Evolutionary conservation across 2,329 filamentous ascomycete species (phyloP).

Genomic region (Alternaria angustiovoidea): DNA sequence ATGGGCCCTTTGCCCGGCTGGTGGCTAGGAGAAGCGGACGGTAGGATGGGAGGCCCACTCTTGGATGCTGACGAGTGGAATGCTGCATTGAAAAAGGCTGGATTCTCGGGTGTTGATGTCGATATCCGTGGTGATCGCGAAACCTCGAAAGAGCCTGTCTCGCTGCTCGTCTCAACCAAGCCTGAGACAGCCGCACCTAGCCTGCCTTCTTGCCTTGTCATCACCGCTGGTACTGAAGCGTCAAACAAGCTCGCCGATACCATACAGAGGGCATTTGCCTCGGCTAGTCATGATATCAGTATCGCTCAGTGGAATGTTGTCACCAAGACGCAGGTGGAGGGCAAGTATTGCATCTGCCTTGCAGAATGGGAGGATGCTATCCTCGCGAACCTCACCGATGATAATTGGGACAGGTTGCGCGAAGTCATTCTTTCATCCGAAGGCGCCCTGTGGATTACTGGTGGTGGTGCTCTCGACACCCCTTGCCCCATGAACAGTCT

Average conservation of each 20-base stretch:
- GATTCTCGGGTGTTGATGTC: slow-evolving; percentile 15
- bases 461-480: slow-evolving; percentile 11
- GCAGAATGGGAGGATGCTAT: slow-evolving; percentile 9
- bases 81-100: slow-evolving; percentile 7
- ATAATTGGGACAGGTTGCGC: slow-evolving; percentile 5
- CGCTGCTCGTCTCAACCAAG: slow-evolving; percentile 13
- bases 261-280: background rate
- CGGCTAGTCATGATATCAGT: background rate
- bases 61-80: slow-evolving; percentile 10
- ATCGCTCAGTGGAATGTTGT: slow-evolving; percentile 3
- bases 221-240: slow-evolving; percentile 2
- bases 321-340: background rate
- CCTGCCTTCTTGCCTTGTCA: slow-evolving; percentile 4
- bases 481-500: slow-evolving; percentile 10
- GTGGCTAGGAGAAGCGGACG: background rate
- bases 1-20: background rate
- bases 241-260: background rate
- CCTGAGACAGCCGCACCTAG: background rate
- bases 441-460: slow-evolving; percentile 13
- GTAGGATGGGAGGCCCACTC: slow-evolving; percentile 8
- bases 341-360: slow-evolving; percentile 14
- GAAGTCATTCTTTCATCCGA: slow-evolving; percentile 11
- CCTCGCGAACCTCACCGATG: slow-evolving; percentile 11
- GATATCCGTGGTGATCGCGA: slow-evolving; percentile 12
- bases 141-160: slow-evolving; percentile 12